phyloP scores from a whole-genome alignment of 192 early-diverging fungal genomes.

The Gonapodya prolifera region DNA sequence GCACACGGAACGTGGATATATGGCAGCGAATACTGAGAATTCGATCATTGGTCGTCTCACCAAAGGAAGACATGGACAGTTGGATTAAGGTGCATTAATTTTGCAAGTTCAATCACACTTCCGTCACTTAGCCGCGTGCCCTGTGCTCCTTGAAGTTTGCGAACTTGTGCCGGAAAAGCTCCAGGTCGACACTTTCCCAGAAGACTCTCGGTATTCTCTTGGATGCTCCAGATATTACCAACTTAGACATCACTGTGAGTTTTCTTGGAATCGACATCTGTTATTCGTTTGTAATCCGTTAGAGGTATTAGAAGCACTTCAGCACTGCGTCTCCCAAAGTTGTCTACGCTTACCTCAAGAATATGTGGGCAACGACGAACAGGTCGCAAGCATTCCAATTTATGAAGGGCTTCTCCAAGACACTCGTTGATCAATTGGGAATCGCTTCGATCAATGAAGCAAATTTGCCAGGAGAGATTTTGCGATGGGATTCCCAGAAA shows the following conservation, averaged over 20 bases:
- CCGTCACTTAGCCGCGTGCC: background rate
- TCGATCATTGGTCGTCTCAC: conserved; percentile 73
- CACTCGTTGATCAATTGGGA: conserved; percentile 48
- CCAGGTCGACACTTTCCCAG: conserved; percentile 62
- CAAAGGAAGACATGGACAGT: conserved; percentile 86
- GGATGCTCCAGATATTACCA: conserved; percentile 32
- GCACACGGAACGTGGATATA: conserved; percentile 85
- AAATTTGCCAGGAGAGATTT: background rate
- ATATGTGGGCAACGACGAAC: conserved; percentile 64
- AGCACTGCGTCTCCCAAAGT: conserved; percentile 49
- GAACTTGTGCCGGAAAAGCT: conserved; percentile 83
- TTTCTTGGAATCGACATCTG: background rate
- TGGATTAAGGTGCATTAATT: conserved; percentile 24
- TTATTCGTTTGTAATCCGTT: conserved; percentile 5
- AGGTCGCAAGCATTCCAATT: conserved; percentile 54
- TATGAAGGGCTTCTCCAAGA: conserved; percentile 65
- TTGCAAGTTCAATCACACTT: conserved; percentile 41
- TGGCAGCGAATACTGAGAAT: conserved; percentile 89
- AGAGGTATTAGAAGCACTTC: conserved; percentile 23
- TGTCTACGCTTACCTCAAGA: conserved; percentile 85
- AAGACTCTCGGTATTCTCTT: conserved; percentile 65
- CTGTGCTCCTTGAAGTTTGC: conserved; percentile 65
- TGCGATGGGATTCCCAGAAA: background rate
- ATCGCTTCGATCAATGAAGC: conserved; percentile 33
- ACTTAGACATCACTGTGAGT: conserved; percentile 25